Percentiles rank a stretch among this genome's conserved stretches.
Conservation (phyloP, 805 yeast species). For the Lipomyces sp. region DNA sequence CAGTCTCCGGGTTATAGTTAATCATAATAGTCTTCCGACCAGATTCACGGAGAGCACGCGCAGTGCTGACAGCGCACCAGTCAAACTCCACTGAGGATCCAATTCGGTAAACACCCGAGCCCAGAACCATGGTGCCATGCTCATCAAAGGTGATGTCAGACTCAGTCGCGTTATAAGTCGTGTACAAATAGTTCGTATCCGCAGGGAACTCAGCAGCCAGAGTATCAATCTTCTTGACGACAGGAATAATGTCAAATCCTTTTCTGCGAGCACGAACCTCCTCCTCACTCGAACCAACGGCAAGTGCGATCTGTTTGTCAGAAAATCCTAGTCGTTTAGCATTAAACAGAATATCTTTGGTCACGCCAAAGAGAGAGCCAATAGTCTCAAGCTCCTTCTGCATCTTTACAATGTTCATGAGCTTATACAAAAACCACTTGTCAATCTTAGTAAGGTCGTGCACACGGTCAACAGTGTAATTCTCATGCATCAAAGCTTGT, state of each 20-base stretch:
- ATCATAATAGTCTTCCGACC: slow-evolving; percentile 93
- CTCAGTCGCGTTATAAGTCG: slow-evolving; percentile 88
- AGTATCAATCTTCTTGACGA: slow-evolving; percentile 95
- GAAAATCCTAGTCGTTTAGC: slow-evolving; percentile 95
- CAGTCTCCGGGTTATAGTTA: slow-evolving; percentile 98
- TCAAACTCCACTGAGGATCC: slow-evolving; percentile 98
- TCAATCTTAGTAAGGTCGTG: slow-evolving; percentile 92
- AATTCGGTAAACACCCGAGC: slow-evolving; percentile 98
- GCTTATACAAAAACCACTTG: slow-evolving; percentile 90
- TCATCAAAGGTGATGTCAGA: slow-evolving; percentile 84
- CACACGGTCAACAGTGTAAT: slow-evolving; percentile 85
- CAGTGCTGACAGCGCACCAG: slow-evolving; percentile 99
- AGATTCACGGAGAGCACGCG: slow-evolving; percentile 82
- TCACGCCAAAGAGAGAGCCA: slow-evolving; percentile 57
- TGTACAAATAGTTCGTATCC: slow-evolving; percentile 88
- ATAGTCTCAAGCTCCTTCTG: slow-evolving; percentile 72
- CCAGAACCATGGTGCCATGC: slow-evolving; percentile 88
- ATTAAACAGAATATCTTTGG: slow-evolving; percentile 64
- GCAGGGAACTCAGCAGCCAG: slow-evolving; percentile 99
- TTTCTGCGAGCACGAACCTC: slow-evolving; percentile 82
- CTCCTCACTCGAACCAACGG: slow-evolving; percentile 68
- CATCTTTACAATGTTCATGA: slow-evolving; percentile 88
- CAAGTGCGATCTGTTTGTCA: slow-evolving; percentile 84
- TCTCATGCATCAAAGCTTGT: slow-evolving; percentile 89
- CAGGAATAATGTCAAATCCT: slow-evolving; percentile 76